These are phyloP conservation scores for Daldinia decipiens DNA, from an alignment of 495 filamentous ascomycete genomes.

Conservation along the genomic window DNA sequence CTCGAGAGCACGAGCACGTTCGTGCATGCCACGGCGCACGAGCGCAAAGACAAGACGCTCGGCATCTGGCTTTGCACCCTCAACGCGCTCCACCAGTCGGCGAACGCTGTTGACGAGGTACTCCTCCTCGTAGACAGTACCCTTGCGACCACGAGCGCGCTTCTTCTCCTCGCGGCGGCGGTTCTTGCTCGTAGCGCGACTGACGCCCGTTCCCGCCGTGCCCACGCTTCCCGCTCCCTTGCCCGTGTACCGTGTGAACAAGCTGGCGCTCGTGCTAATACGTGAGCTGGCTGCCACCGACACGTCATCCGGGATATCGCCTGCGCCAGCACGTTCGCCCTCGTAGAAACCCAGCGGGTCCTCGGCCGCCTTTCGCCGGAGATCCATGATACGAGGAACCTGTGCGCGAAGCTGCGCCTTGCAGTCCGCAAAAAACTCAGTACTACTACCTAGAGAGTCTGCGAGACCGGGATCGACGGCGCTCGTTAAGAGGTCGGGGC, in stretches of 20 bases:
- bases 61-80: constrained; percentile 72
- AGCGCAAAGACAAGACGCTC: constrained; percentile 77
- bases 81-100: constrained; percentile 87
- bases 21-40: constrained; percentile 82
- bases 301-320: constrained; percentile 88
- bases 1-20: constrained; percentile 83
- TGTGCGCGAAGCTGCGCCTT: constrained; percentile 83
- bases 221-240: constrained; percentile 64
- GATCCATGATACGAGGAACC: constrained; percentile 81
- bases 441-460: constrained; percentile 79
- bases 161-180: constrained; percentile 91
- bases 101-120: constrained; percentile 89
- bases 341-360: constrained; percentile 85
- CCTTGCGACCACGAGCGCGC: constrained; percentile 91
- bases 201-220: constrained; percentile 71
- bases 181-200: constrained; percentile 83
- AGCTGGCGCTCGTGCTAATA: constrained; percentile 76
- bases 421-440: constrained; percentile 92
- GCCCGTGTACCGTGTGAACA: constrained; percentile 93
- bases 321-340: constrained; percentile 69
- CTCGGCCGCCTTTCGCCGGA: constrained; percentile 78
- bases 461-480: constrained; percentile 78
- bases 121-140: constrained; percentile 96
- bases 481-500: constrained; percentile 58
- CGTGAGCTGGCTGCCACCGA: constrained; percentile 87